Evolutionary conservation across 2,329 filamentous ascomycete species (phyloP).

Genomic region (Acephala macrosclerotiorum): DNA sequence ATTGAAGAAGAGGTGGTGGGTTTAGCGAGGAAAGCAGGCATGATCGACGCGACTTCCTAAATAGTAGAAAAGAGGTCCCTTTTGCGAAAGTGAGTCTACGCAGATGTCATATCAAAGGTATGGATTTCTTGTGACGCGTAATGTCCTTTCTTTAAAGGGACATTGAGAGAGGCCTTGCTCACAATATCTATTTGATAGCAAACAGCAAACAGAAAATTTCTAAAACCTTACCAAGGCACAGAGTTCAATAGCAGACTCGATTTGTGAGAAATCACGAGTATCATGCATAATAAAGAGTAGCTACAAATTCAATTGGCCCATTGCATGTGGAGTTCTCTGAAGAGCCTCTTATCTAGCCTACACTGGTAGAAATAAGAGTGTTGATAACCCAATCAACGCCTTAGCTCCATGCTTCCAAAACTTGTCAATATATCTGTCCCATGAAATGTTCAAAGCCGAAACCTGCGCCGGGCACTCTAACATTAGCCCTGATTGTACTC

Average conservation of each 20-base stretch:
- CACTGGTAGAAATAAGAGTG: neutral
- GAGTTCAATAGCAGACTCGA: too few relatives aligned
- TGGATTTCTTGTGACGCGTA: neutral
- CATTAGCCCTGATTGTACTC: neutral
- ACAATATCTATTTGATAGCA: too few relatives aligned
- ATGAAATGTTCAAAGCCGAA: too few relatives aligned
- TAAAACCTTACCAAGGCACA: too few relatives aligned
- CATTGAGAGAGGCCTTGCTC: too few relatives aligned
- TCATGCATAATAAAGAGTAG: neutral
- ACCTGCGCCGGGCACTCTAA: too few relatives aligned
- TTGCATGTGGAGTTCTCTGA: neutral
- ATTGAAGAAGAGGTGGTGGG: neutral
- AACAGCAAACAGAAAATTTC: too few relatives aligned
- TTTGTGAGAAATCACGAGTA: too few relatives aligned
- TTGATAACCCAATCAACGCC: conserved; percentile 3
- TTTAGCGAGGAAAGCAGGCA: neutral
- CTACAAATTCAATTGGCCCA: neutral
- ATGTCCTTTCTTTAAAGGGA: neutral
- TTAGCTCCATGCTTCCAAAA: neutral
- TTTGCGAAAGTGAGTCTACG: neutral
- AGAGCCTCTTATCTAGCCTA: neutral
- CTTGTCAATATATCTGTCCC: too few relatives aligned
- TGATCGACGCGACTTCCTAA: neutral
- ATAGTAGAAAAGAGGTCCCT: neutral
- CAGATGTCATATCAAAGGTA: neutral